Conservation (phyloP, 2,329 filamentous ascomycete species). For the Trichoderma lentiforme region DNA sequence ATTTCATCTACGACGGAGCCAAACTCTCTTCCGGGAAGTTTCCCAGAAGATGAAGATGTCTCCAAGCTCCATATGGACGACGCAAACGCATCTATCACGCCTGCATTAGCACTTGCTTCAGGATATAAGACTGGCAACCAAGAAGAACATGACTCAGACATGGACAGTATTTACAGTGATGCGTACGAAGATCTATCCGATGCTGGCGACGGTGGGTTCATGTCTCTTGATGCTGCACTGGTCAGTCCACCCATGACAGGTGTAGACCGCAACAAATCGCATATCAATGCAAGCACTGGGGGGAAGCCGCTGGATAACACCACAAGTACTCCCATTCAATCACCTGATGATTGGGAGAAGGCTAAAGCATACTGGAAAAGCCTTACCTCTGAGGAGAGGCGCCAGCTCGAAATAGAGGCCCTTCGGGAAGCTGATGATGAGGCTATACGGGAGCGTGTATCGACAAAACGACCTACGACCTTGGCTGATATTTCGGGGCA, state of each 20-base stretch:
- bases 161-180: slow-evolving; percentile 67
- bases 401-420: slow-evolving; percentile 58
- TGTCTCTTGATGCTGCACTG: slow-evolving; percentile 70
- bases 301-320: neutral
- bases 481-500: neutral
- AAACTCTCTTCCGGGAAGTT: slow-evolving; percentile 12
- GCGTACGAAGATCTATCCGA: slow-evolving; percentile 71
- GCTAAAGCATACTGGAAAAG: slow-evolving; percentile 69
- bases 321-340: neutral
- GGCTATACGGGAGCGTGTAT: slow-evolving; percentile 15
- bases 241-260: slow-evolving; percentile 46
- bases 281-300: neutral
- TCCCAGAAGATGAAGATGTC: slow-evolving; percentile 1
- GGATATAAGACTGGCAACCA: slow-evolving; percentile 21
- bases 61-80: neutral
- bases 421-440: slow-evolving; percentile 50
- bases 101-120: slow-evolving; percentile 20
- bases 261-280: neutral
- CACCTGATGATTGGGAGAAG: slow-evolving; percentile 59
- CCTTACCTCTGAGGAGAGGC: slow-evolving; percentile 59
- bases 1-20: neutral
- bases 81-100: neutral
- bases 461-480: neutral
- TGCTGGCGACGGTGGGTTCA: slow-evolving; percentile 62
- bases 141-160: slow-evolving; percentile 44